Conservation (phyloP, 106 monocot species). For the Platanthera guangdongensis region DNA sequence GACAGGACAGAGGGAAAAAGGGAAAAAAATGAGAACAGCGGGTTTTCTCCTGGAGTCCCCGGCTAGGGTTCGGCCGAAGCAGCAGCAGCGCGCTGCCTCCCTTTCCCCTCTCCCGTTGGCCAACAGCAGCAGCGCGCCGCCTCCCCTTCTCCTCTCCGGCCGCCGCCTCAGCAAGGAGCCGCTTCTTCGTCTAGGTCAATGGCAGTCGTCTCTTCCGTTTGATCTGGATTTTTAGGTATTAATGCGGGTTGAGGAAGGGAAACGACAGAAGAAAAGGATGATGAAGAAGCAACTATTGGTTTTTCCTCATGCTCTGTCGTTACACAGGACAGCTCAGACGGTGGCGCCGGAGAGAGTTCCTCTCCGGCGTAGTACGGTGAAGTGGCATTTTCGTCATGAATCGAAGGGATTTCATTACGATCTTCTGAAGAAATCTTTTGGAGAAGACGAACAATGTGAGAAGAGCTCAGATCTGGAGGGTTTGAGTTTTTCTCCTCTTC, state of each 20-base stretch:
- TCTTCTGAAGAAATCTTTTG: background rate
- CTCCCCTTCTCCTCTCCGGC: too few relatives aligned
- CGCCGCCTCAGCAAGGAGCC: too few relatives aligned
- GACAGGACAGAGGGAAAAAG: too few relatives aligned
- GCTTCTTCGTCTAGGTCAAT: conserved; percentile 9
- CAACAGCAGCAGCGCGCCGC: too few relatives aligned
- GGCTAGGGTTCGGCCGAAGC: too few relatives aligned
- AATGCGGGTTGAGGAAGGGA: too few relatives aligned
- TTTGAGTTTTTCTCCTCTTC: background rate
- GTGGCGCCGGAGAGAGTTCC: background rate
- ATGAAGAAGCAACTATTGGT: conserved; percentile 24
- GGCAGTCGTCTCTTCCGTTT: background rate
- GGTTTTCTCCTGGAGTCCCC: too few relatives aligned
- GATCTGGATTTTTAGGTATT: background rate
- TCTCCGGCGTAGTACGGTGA: background rate
- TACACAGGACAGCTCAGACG: conserved; percentile 21
- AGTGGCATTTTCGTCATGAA: background rate
- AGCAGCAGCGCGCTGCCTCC: too few relatives aligned
- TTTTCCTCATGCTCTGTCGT: conserved; percentile 22
- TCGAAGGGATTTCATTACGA: background rate
- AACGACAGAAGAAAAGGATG: background rate
- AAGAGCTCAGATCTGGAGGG: conserved; percentile 3
- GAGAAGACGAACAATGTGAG: background rate
- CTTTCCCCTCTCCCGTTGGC: too few relatives aligned
- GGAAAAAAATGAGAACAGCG: too few relatives aligned